Evolutionary conservation across 306 rosid genomes (phyloP).

Genomic region (Senna siamea): DNA sequence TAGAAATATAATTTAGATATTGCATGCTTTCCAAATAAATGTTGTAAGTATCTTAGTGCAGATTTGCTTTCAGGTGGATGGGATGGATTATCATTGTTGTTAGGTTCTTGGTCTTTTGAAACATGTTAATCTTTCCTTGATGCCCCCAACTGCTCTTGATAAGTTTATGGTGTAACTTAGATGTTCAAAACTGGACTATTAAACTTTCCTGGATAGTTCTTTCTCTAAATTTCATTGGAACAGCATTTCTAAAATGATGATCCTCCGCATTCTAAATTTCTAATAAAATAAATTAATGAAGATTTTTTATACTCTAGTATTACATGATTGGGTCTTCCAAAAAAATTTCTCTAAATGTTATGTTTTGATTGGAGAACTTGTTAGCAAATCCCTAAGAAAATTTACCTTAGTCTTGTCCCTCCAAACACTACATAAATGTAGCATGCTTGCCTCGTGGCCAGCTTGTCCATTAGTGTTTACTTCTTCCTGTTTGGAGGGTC

Average conservation of each 20-base stretch:
- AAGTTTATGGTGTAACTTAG: conserved; percentile 10
- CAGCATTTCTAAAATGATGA: neutral
- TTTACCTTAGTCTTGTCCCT: neutral
- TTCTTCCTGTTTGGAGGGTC: conserved; percentile 7
- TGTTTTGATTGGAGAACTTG: too few relatives aligned
- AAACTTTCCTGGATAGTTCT: neutral
- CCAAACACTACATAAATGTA: neutral
- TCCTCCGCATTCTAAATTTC: neutral
- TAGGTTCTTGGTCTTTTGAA: conserved; percentile 13
- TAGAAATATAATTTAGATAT: neutral
- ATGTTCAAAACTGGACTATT: conserved; percentile 15
- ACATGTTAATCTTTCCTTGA: conserved; percentile 16
- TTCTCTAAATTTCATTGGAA: conserved; percentile 17
- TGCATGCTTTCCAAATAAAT: conserved; percentile 11
- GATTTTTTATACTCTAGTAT: too few relatives aligned
- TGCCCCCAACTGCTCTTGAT: conserved; percentile 20
- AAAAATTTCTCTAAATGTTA: too few relatives aligned
- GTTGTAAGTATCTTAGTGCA: neutral
- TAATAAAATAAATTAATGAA: too few relatives aligned
- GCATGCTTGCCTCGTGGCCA: neutral
- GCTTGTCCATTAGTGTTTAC: conserved; percentile 25
- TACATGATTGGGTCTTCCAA: too few relatives aligned
- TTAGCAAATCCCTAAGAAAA: too few relatives aligned
- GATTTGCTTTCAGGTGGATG: conserved; percentile 28
- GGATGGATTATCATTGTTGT: conserved; percentile 5